Evolutionary conservation across 2,329 filamentous ascomycete genomes (phyloP).

Genomic region (Paramyrothecium sp.): DNA sequence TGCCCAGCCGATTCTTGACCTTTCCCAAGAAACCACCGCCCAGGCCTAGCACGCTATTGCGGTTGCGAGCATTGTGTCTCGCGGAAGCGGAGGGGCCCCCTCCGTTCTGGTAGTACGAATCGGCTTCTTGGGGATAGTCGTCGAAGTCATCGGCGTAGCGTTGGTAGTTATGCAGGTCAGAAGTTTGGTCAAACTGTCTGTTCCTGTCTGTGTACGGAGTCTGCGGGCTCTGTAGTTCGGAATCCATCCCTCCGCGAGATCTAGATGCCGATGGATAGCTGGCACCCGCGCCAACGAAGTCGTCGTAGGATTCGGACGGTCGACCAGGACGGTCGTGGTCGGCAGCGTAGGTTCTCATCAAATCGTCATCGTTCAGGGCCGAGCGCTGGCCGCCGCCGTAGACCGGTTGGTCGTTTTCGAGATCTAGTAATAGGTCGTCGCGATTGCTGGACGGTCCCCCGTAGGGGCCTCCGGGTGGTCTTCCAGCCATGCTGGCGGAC

Average conservation of each 20-base stretch:
- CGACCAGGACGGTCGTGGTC: conserved; percentile 65
- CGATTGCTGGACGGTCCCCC: conserved; percentile 46
- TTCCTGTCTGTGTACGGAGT: conserved; percentile 34
- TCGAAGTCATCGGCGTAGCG: conserved; percentile 87
- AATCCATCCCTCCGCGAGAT: conserved; percentile 28
- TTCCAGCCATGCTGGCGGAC: conserved; percentile 60
- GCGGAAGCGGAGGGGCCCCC: conserved; percentile 40
- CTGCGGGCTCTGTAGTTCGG: neutral
- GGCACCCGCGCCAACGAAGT: conserved; percentile 75
- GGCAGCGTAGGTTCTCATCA: conserved; percentile 73
- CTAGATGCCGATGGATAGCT: conserved; percentile 43
- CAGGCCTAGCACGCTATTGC: conserved; percentile 85
- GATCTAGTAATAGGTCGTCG: conserved; percentile 69
- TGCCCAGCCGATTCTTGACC: conserved; percentile 87
- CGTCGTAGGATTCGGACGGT: conserved; percentile 90
- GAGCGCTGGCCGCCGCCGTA: conserved; percentile 78
- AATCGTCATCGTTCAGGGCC: conserved; percentile 76
- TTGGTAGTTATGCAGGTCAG: conserved; percentile 83
- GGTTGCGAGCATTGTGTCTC: conserved; percentile 61
- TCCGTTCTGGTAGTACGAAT: conserved; percentile 80
- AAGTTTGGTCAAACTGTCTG: conserved; percentile 69
- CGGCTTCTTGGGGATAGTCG: conserved; percentile 74
- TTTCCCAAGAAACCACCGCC: conserved; percentile 84
- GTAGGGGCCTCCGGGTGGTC: conserved; percentile 46
- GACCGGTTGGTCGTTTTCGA: conserved; percentile 67